Percentiles rank a stretch among this genome's conserved stretches.
Evolutionary conservation across 73 alveolate species (phyloP).

Genomic region (Paramecium sexaurelia): DNA sequence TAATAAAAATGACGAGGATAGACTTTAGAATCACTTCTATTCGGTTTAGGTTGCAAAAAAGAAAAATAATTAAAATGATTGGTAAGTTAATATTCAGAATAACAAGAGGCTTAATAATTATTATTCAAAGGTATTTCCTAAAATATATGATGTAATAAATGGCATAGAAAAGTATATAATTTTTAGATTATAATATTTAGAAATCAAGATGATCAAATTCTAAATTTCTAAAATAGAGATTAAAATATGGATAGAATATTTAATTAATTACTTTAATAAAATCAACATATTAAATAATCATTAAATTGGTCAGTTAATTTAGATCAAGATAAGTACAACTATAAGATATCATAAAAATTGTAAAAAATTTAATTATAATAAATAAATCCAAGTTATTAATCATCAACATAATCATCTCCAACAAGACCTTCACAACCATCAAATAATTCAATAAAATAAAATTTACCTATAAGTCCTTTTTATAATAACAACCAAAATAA

Average conservation of each 20-base stretch:
- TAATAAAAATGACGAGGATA: neutral
- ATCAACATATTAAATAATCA: neutral
- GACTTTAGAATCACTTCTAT: neutral
- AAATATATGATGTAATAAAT: neutral
- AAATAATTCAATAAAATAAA: neutral
- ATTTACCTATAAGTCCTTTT: neutral
- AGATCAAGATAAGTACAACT: neutral
- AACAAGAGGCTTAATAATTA: neutral
- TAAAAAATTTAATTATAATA: neutral
- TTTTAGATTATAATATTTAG: neutral
- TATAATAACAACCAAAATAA: neutral
- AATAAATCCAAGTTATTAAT: neutral
- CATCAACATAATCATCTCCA: conserved; percentile 14
- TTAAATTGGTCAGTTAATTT: conserved; percentile 3
- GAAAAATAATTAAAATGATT: conserved; percentile 12
- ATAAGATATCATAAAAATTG: neutral
- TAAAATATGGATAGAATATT: conserved; percentile 12
- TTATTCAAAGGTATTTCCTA: neutral
- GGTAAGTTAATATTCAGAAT: neutral
- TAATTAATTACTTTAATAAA: neutral
- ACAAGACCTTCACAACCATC: conserved; percentile 8
- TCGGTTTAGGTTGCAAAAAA: neutral
- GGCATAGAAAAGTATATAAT: neutral
- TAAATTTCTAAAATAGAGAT: conserved; percentile 2
- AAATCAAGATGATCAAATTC: neutral